These are phyloP conservation scores for Hypsizygus marmoreus DNA, from an alignment of 768 basidiomycete genomes.

Conservation along the genomic window DNA sequence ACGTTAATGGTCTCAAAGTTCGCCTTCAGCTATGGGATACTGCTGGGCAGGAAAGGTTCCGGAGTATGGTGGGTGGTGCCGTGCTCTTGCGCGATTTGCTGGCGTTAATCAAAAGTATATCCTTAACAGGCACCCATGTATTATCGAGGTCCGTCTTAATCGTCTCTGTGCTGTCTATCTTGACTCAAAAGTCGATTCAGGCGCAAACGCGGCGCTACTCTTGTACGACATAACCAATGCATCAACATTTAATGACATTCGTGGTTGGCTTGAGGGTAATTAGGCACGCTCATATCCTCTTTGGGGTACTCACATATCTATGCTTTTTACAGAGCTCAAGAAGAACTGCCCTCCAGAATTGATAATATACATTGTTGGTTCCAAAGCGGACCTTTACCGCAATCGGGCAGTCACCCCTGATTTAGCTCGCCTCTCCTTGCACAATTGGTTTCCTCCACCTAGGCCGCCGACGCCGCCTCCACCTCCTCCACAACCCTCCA, in stretches of 20 bases:
- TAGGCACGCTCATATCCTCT: slow-evolving; percentile 18
- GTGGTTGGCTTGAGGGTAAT: slow-evolving; percentile 88
- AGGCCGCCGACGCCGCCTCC: slow-evolving; percentile 66
- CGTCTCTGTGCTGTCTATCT: slow-evolving; percentile 4
- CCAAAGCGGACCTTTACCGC: slow-evolving; percentile 80
- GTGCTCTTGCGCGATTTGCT: slow-evolving; percentile 13
- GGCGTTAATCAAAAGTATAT: slow-evolving; percentile 17
- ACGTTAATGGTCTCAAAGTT: slow-evolving; percentile 83
- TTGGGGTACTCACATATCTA: slow-evolving; percentile 15
- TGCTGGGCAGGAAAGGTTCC: slow-evolving; percentile 90
- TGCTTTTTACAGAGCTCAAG: slow-evolving; percentile 67
- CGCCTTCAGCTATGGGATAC: slow-evolving; percentile 91
- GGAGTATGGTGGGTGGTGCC: slow-evolving; percentile 71
- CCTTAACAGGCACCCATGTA: slow-evolving; percentile 84
- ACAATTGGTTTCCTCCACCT: slow-evolving; percentile 88
- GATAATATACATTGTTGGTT: slow-evolving; percentile 93
- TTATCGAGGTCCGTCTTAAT: slow-evolving; percentile 61
- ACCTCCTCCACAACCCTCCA: slow-evolving; percentile 62
- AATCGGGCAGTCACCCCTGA: slow-evolving; percentile 80
- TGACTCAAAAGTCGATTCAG: slow-evolving; percentile 35
- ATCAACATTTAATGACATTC: slow-evolving; percentile 85
- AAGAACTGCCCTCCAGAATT: slow-evolving; percentile 87
- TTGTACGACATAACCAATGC: slow-evolving; percentile 95
- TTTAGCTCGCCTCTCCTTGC: slow-evolving; percentile 79
- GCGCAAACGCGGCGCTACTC: slow-evolving; percentile 90